Percentiles rank a stretch among this genome's conserved stretches.
Evolutionary conservation across 306 rosid genomes (phyloP).

Genomic region (Prunus mume): DNA sequence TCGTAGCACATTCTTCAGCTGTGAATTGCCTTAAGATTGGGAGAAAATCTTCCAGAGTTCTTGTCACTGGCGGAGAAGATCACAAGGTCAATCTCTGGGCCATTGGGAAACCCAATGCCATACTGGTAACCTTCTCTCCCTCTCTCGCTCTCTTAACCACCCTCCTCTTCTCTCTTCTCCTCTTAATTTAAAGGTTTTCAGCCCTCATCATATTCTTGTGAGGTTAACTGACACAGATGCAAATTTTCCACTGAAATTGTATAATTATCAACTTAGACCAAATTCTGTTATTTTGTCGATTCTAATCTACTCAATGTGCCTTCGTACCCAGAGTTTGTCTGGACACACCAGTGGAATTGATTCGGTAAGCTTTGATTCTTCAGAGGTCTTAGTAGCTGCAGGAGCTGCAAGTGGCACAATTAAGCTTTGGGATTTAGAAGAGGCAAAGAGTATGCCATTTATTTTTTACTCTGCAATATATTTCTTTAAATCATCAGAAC

Average conservation of each 20-base stretch:
- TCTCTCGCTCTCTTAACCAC: neutral
- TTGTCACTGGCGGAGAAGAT: conserved; percentile 98
- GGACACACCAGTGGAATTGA: conserved; percentile 99
- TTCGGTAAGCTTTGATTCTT: conserved; percentile 94
- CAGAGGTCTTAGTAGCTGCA: conserved; percentile 95
- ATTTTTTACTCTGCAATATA: conserved; percentile 15
- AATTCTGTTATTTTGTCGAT: neutral
- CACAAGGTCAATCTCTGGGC: conserved; percentile 99
- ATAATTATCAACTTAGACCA: neutral
- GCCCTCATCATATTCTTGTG: neutral
- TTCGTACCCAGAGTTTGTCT: conserved; percentile 75
- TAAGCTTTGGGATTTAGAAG: conserved; percentile 99
- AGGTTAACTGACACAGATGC: neutral
- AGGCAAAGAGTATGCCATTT: conserved; percentile 84
- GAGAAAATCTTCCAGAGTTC: conserved; percentile 85
- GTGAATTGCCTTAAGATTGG: conserved; percentile 99
- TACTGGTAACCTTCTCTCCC: conserved; percentile 56
- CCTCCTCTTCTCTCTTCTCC: too few species aligned
- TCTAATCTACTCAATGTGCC: conserved; percentile 31
- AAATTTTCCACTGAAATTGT: neutral
- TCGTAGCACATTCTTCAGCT: conserved; percentile 92
- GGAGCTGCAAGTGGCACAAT: conserved; percentile 99
- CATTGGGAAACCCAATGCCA: conserved; percentile 96
- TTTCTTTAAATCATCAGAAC: conserved; percentile 17
- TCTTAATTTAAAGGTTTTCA: neutral